A percentile compares a stretch with the other conserved stretches of the same genome.
Conservation (phyloP, 495 filamentous ascomycete genomes). For the Arthonia radiata region DNA sequence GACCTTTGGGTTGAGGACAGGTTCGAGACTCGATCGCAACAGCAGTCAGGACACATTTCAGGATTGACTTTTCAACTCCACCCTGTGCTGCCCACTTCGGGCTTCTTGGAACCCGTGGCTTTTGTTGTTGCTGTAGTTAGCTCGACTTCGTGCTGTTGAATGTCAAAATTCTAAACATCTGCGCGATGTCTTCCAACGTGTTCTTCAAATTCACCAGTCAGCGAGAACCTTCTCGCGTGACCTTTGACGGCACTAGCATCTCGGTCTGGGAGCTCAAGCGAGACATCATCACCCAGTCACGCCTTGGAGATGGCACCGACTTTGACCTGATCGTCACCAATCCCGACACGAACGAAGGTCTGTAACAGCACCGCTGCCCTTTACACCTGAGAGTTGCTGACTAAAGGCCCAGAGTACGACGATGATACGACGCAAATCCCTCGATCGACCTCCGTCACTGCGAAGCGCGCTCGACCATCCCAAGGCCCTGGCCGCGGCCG, state of each 20-base stretch:
- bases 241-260: conserved; percentile 95
- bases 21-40: too few species aligned
- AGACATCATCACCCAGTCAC: conserved; percentile 85
- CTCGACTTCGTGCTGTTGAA: too few species aligned
- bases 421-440: conserved; percentile 93
- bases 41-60: too few species aligned
- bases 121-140: too few species aligned
- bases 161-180: too few species aligned
- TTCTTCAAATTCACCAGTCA: conserved; percentile 99
- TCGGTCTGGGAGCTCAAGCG: conserved; percentile 96
- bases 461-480: conserved; percentile 58
- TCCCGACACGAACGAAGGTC: conserved; percentile 81
- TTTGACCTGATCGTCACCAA: conserved; percentile 87
- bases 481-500: conserved; percentile 62
- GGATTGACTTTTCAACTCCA: too few species aligned
- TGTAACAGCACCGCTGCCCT: conserved; percentile 10
- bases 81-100: too few species aligned
- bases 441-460: conserved; percentile 79
- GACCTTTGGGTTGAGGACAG: too few species aligned
- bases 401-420: conserved; percentile 45
- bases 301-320: conserved; percentile 82
- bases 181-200: conserved; percentile 97
- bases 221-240: conserved; percentile 78
- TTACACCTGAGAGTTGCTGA: conserved; percentile 1
- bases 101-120: too few species aligned